These are phyloP conservation scores for Phoma sp. DNA, from an alignment of 2,329 filamentous ascomycete genomes.

Conservation along the genomic window DNA sequence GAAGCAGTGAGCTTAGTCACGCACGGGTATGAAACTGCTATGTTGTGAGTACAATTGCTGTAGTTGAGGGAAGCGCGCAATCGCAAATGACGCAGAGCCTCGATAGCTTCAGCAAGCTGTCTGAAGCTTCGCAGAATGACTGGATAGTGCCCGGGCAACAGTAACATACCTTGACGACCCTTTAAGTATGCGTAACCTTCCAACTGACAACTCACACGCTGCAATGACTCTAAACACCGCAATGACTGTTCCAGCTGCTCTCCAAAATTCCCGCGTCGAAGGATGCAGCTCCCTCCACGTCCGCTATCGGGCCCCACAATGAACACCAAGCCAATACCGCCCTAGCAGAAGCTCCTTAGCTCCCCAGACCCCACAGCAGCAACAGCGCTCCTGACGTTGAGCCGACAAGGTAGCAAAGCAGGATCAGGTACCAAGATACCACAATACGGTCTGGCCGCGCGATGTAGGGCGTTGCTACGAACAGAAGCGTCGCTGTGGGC, in stretches of 20 bases:
- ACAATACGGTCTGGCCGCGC: constrained; percentile 23
- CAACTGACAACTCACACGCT: constrained; percentile 30
- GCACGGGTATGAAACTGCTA: background rate
- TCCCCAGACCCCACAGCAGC: constrained; percentile 10
- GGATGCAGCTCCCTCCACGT: constrained; percentile 5
- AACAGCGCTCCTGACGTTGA: constrained; percentile 28
- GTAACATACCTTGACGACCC: constrained; percentile 6
- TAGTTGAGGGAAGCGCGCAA: background rate
- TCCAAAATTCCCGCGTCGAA: constrained; percentile 7
- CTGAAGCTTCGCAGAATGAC: background rate
- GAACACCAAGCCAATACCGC: constrained; percentile 11
- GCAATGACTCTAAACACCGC: constrained; percentile 5
- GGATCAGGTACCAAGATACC: constrained; percentile 25
- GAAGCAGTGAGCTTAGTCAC: background rate
- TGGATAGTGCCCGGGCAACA: background rate
- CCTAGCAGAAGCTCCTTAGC: constrained; percentile 5
- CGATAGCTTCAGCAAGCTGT: constrained; percentile 5
- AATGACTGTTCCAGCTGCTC: constrained; percentile 6
- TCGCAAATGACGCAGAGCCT: constrained; percentile 18
- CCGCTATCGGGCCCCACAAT: constrained; percentile 28
- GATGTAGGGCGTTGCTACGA: constrained; percentile 29
- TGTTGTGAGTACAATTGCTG: constrained; percentile 11
- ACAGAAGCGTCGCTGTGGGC: constrained; percentile 28
- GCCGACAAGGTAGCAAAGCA: constrained; percentile 34
- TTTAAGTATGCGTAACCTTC: background rate